A percentile compares a stretch with the other conserved stretches of the same genome.
Conservation (phyloP, 257 asterid species). For the Nicotiana benthamiana region DNA sequence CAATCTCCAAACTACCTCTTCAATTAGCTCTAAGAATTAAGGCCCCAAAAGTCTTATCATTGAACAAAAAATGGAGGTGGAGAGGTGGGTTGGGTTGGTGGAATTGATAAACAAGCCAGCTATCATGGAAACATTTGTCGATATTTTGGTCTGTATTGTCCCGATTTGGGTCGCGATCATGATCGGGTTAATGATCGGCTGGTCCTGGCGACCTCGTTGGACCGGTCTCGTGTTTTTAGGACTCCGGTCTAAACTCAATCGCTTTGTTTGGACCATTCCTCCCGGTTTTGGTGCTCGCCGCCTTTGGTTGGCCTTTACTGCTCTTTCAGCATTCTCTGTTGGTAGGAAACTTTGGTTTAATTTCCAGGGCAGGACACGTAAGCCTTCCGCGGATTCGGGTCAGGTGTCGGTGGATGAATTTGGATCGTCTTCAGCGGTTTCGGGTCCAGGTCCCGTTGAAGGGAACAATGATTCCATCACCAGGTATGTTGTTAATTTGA, state of each 20-base stretch:
- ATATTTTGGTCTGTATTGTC: constrained; percentile 73
- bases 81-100: constrained; percentile 33
- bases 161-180: constrained; percentile 98
- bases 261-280: constrained; percentile 72
- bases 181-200: constrained; percentile 89
- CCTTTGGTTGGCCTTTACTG: constrained; percentile 86
- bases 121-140: constrained; percentile 76
- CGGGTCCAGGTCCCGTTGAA: not conserved
- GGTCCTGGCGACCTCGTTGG: constrained; percentile 98
- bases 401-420: constrained; percentile 23
- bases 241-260: constrained; percentile 62
- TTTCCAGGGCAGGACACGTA: constrained; percentile 39
- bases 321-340: constrained; percentile 81
- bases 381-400: constrained; percentile 18
- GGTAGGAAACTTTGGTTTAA: constrained; percentile 68
- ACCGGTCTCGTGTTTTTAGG: constrained; percentile 74
- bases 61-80: constrained; percentile 42
- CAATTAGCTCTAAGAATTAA: not conserved
- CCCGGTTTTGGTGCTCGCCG: constrained; percentile 95
- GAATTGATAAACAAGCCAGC: constrained; percentile 51
- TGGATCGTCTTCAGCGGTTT: not conserved
- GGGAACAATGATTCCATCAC: constrained; percentile 12
- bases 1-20: constrained; percentile 4
- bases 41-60: not conserved
- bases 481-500: constrained; percentile 23